Base-by-base conservation (phyloP, 1,284 basidiomycete species). In the Malassezia slooffiae region DNA sequence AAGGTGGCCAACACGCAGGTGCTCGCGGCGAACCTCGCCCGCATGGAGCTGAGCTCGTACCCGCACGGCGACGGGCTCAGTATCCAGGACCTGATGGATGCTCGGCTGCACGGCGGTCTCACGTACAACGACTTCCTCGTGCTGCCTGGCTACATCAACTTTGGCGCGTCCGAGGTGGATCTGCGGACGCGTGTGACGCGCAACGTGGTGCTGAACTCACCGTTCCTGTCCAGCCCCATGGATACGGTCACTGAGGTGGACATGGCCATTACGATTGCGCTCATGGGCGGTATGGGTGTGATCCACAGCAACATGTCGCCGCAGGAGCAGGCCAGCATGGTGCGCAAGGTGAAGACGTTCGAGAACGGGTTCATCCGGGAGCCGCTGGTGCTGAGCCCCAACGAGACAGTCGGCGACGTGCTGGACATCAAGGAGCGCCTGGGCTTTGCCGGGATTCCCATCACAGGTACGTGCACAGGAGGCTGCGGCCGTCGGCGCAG, bases 331-430 rank as follows among this genome's bases (percentile, higher is more conserved):
- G 93, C 91, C 4, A 80, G 82, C 38, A 96, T 96, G 87, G 88
- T 97, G 57, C 82, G 88, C 57, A 85, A 85, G 50, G 91, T 97
- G 43, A 99, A 99, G 74, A 85, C 90, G 67, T 74, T 58, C 71
- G 90, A 96, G 73, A 97, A 97, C 70, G 93, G 93, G 8, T 96
- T 97, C 75, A 99, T 97, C 72, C 80, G 85, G 43, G 88, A 96
- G 66, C 91, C 93, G 26, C 49, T 69, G 34, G 29, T 77, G 89
- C 58, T 88, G 84, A 50, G 75, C 91, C 35, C 81, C 80, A 72
- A 78, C 33, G 77, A 85, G 61, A 75, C 75, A 28, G 88, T 93
- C 34, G 84, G 83, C 54, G 85, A 96, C 58, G 91, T 96, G 12
- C 76, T 95, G 39, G 84, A 89, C 51, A 84, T 96, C 74, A 97